Base-by-base conservation (phyloP, 2,329 filamentous ascomycete genomes). In the Colletotrichum graminicola region DNA sequence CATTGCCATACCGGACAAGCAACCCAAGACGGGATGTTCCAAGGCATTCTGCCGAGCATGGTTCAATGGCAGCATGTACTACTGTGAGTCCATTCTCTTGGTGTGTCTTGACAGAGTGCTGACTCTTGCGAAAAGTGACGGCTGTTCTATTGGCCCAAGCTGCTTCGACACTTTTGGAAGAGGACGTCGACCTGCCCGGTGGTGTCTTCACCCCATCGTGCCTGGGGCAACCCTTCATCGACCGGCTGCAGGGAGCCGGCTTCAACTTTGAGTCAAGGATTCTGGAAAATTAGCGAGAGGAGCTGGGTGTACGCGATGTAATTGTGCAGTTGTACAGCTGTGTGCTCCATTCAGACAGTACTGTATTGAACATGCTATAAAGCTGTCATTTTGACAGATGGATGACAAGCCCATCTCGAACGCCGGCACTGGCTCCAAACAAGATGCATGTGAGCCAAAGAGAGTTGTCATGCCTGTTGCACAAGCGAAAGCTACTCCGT, bases 161-260 rank as follows among this genome's bases (percentile, higher is more conserved):
- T 16, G 92, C 92, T 5, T 81, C 88, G 49, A 89, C 90, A 0
- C 82, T 95, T 41, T 81, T 94, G 21, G 84, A 91, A 69, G 90
- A 92, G 49, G 85, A 90, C 18, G 81, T 89, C 16, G 79, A 85
- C 45, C 81, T 93, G 16, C 84, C 84, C 1, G 92, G 92, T 23
- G 93, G 92, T 3, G 82, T 94, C 32, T 88, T 93, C 73, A 95
- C 93, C 1, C 90, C 93, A 0, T 91, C 92, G 0, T 92, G 88
- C 65, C 82, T 95, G 2, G 93, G 93, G 1, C 89, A 91, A 75
- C 82, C 85, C 12, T 92, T 89, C 76, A 83, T 94, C 71, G 88
- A 94, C 76, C 85, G 91, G 18, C 76, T 93, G 51, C 82, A 87
- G 45, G 83, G 85, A 43, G 86, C 83, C 49, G 92, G 92, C 2